A percentile compares a stretch with the other conserved stretches of the same genome.
These are phyloP conservation scores for Arthrobotrys iridis DNA, from an alignment of 2,329 filamentous ascomycete genomes.

Conservation along the genomic window DNA sequence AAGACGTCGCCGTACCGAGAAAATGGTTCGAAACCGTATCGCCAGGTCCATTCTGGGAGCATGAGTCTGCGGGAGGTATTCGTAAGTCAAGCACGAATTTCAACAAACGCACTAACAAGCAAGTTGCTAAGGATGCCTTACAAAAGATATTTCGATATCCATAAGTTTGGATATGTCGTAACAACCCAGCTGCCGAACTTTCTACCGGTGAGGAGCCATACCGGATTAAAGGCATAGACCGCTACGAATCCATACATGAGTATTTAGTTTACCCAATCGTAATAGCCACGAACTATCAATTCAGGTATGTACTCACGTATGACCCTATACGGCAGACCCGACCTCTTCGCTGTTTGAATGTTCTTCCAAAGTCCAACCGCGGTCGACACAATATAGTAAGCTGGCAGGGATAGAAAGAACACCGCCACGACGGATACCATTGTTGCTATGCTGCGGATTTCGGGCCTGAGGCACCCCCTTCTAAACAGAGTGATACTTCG, in stretches of 20 bases:
- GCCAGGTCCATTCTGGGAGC: slow-evolving; percentile 71
- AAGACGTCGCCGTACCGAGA: slow-evolving; percentile 65
- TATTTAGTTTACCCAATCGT: background rate
- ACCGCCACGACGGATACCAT: slow-evolving; percentile 36
- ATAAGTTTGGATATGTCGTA: slow-evolving; percentile 44
- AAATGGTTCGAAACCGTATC: slow-evolving; percentile 69
- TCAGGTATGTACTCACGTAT: slow-evolving; percentile 55
- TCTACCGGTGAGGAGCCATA: slow-evolving; percentile 51
- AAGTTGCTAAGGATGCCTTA: slow-evolving; percentile 7
- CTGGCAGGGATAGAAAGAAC: slow-evolving; percentile 28
- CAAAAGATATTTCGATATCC: slow-evolving; percentile 53
- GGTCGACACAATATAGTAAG: slow-evolving; percentile 54
- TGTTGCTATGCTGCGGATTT: background rate
- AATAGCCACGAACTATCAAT: background rate
- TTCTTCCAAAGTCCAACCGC: slow-evolving; percentile 55
- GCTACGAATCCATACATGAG: slow-evolving; percentile 8
- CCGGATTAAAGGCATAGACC: slow-evolving; percentile 20
- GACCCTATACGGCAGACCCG: slow-evolving; percentile 57
- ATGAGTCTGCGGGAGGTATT: slow-evolving; percentile 63
- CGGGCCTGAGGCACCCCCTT: background rate
- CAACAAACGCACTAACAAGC: slow-evolving; percentile 14
- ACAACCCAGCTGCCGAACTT: slow-evolving; percentile 54
- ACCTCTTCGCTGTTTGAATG: slow-evolving; percentile 56
- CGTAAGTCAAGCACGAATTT: background rate
- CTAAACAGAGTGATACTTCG: background rate